phyloP scores from a whole-genome alignment of 2,329 filamentous ascomycete genomes.

The Colletotrichum sp. region DNA sequence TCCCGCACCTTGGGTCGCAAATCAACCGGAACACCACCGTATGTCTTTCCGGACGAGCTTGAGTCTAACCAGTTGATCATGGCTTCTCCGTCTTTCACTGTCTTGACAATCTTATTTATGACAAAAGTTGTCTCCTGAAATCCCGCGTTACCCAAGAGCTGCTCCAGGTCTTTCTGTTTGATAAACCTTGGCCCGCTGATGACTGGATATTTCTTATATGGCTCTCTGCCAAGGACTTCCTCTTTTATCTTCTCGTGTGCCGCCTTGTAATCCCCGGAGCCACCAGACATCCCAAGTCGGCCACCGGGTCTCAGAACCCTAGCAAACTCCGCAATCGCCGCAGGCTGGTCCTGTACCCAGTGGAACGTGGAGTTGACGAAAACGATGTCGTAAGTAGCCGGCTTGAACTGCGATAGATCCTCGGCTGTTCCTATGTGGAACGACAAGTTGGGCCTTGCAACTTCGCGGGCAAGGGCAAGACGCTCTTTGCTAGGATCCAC shows the following conservation, averaged over 20 bases:
- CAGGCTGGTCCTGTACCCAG: slow-evolving; percentile 6
- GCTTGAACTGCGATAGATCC: slow-evolving; percentile 37
- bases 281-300: slow-evolving; percentile 5
- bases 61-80: slow-evolving; percentile 11
- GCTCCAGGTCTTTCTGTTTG: neutral
- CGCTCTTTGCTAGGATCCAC: slow-evolving; percentile 1
- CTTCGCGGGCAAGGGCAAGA: neutral
- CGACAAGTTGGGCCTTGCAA: neutral
- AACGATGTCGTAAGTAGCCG: slow-evolving; percentile 30
- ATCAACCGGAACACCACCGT: neutral
- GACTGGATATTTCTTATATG: neutral
- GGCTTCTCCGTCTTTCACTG: neutral
- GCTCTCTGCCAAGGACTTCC: neutral
- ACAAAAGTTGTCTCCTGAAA: neutral
- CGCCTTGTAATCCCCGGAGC: neutral
- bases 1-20: neutral
- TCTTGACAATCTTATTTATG: slow-evolving; percentile 1
- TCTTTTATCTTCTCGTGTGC: neutral
- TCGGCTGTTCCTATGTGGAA: slow-evolving; percentile 34
- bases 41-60: neutral
- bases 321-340: slow-evolving; percentile 4
- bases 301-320: neutral
- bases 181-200: neutral
- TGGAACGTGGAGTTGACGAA: slow-evolving; percentile 24
- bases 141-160: neutral